Base-by-base conservation (phyloP, 306 rosid species). In the Clitoria ternatea region DNA sequence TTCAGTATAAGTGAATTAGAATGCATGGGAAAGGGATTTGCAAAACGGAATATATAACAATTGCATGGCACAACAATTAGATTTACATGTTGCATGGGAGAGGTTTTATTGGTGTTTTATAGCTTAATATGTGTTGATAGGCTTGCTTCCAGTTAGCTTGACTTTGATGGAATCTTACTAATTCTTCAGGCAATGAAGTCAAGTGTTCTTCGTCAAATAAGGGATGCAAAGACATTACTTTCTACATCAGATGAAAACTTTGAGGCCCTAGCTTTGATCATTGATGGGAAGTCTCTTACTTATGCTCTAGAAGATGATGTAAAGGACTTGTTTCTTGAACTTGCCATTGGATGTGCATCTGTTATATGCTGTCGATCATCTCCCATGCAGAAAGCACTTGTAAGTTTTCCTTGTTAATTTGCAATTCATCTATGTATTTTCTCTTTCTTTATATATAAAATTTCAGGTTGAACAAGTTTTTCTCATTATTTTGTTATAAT, bases 291-390 rank as follows among this genome's bases (percentile, higher is more conserved):
- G 82, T 95, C 96, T 65, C 99, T 95, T 61, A 33, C 96, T 44
- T 79, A 88, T 79, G 99, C 97, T 37, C 69, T 95, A 24, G 90
- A 86, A 82, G 87, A 87, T 42, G 99, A 95, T 77, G 86, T 85
- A 37, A 88, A 91, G 81, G 87, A 95, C 76, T 47, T 75, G 49
- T 91, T 95, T 85, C 82, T 91, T 63, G 96, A 91, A 74, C 90
- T 95, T 67, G 97, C 97, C 8, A 69, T 91, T 64, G 96, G 99
- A 43, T 95, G 97, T 45, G 96, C 99, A 64, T 95, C 99, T 26
- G 97, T 95, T 39, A 91, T 95, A 77, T 95, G 99, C 82, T 95
- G 99, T 36, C 94, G 99, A 62, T 91, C 99, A 36, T 95, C 99
- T 73, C 99, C 99, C 56, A 95, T 91, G 79, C 99, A 95, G 83